Conservation (phyloP, 345 rosid species). For the Lepidium africanum region DNA sequence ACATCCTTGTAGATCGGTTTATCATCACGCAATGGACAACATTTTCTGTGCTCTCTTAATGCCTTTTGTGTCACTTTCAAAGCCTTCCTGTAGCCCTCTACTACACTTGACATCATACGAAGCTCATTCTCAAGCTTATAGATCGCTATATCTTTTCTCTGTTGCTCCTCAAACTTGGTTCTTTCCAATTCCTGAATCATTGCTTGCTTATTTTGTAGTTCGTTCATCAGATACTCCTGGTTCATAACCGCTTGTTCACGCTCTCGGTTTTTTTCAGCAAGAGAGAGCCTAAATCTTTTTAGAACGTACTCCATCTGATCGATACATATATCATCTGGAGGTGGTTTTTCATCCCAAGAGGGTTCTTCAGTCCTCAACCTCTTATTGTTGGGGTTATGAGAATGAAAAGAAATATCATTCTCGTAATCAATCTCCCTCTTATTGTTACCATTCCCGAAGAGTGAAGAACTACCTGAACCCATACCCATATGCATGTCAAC, state of each 20-base stretch:
- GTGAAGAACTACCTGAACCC: conserved; percentile 58
- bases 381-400: conserved; percentile 49
- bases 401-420: conserved; percentile 37
- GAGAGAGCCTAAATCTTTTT: conserved; percentile 45
- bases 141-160: conserved; percentile 40
- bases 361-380: conserved; percentile 56
- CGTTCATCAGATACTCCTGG: conserved; percentile 44
- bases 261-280: conserved; percentile 38
- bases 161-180: conserved; percentile 51
- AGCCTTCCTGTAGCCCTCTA: conserved; percentile 72
- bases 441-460: conserved; percentile 43
- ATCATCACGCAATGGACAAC: conserved; percentile 42
- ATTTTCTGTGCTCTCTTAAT: conserved; percentile 59
- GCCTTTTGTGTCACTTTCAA: conserved; percentile 55
- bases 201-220: conserved; percentile 43
- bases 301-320: conserved; percentile 42
- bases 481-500: conserved; percentile 40
- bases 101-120: conserved; percentile 52
- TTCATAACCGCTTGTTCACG: conserved; percentile 35
- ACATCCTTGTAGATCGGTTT: conserved; percentile 65
- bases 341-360: conserved; percentile 43
- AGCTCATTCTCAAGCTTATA: conserved; percentile 73
- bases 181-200: conserved; percentile 54
- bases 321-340: conserved; percentile 37
- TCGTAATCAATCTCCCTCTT: conserved; percentile 63